Percentiles rank a stretch among this genome's conserved stretches.
Conservation (phyloP, 2,329 filamentous ascomycete genomes). For the Scedosporium minutisporum region DNA sequence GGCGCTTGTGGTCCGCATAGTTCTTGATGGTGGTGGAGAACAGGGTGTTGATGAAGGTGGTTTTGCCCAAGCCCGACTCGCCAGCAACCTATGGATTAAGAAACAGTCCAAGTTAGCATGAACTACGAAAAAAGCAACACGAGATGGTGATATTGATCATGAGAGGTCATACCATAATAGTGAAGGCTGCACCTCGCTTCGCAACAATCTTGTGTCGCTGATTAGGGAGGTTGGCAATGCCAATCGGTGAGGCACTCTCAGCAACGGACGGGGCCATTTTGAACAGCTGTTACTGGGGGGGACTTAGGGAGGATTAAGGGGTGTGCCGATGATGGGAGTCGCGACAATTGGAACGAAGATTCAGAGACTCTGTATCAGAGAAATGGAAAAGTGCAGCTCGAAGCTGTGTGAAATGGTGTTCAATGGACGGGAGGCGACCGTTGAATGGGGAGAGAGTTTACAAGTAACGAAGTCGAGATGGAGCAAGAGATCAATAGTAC, state of each 20-base stretch:
- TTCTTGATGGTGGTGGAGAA: constrained; percentile 99
- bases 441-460: constrained; percentile 7
- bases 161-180: constrained; percentile 75
- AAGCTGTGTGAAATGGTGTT: constrained; percentile 2
- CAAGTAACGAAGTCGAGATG: constrained; percentile 5
- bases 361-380: constrained; percentile 2
- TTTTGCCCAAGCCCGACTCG: constrained; percentile 97
- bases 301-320: background rate
- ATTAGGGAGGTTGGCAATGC: constrained; percentile 66
- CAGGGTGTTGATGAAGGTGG: constrained; percentile 99
- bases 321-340: constrained; percentile 1
- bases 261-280: constrained; percentile 47
- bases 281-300: constrained; percentile 14
- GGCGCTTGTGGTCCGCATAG: constrained; percentile 99
- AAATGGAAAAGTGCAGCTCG: constrained; percentile 1
- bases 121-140: background rate
- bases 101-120: constrained; percentile 4
- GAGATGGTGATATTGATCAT: background rate
- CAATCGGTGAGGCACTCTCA: constrained; percentile 58
- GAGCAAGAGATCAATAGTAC: constrained; percentile 1
- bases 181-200: constrained; percentile 92
- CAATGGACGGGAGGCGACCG: constrained; percentile 2
- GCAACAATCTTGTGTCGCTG: constrained; percentile 67
- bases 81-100: constrained; percentile 66
- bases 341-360: constrained; percentile 2